Evolutionary conservation across 192 early-diverging fungal genomes (phyloP).

Genomic region (Podila minutissima): DNA sequence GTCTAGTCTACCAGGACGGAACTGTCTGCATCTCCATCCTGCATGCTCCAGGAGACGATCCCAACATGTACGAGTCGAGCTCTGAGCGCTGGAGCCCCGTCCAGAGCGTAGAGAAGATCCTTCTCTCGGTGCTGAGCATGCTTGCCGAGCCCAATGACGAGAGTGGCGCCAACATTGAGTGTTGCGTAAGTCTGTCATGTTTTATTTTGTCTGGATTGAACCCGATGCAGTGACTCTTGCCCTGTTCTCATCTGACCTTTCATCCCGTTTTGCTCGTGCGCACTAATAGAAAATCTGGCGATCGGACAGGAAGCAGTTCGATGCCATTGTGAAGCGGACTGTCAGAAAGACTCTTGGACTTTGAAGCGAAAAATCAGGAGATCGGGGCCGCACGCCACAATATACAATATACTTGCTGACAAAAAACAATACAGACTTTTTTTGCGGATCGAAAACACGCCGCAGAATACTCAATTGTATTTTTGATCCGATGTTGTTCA

Average conservation of each 20-base stretch:
- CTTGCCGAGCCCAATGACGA: slow-evolving; percentile 98
- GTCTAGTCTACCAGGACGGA: slow-evolving; percentile 89
- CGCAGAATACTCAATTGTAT: too few species aligned
- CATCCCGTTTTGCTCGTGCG: not conserved
- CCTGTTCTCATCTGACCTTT: not conserved
- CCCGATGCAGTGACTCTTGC: not conserved
- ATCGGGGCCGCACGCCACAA: not conserved
- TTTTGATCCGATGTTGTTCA: not conserved
- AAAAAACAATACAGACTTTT: too few species aligned
- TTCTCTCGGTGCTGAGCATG: slow-evolving; percentile 95
- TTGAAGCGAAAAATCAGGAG: slow-evolving; percentile 26
- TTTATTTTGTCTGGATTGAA: not conserved
- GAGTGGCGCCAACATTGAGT: slow-evolving; percentile 98
- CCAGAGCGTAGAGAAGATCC: slow-evolving; percentile 98
- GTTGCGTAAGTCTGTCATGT: slow-evolving; percentile 70
- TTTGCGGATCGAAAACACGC: too few species aligned
- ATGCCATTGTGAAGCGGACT: slow-evolving; percentile 80
- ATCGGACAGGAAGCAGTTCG: slow-evolving; percentile 82
- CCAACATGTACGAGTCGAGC: slow-evolving; percentile 96
- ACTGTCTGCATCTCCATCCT: slow-evolving; percentile 98
- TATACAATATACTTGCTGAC: too few species aligned
- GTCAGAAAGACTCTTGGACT: slow-evolving; percentile 84
- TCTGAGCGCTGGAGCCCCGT: slow-evolving; percentile 98
- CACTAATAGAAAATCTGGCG: slow-evolving; percentile 87
- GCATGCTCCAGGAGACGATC: slow-evolving; percentile 97